Evolutionary conservation across 1,284 basidiomycete species (phyloP).

Genomic region (Fereydounia khargensis): DNA sequence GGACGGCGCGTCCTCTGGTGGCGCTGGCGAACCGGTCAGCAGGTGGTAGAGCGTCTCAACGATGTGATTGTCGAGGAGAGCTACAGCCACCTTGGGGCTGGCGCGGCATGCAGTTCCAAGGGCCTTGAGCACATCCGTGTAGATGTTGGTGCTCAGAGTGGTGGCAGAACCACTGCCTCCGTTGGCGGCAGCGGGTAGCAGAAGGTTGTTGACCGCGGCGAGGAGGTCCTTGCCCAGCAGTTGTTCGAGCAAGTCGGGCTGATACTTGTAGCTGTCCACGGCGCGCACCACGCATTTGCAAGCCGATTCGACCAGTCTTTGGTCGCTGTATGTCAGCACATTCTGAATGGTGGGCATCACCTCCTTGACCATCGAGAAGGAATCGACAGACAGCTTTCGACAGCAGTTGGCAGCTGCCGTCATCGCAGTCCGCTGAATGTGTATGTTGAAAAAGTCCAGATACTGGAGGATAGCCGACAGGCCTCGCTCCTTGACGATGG

Average conservation of each 20-base stretch:
- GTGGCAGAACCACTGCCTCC: slow-evolving; percentile 26
- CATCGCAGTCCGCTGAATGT: slow-evolving; percentile 56
- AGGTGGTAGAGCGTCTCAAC: slow-evolving; percentile 52
- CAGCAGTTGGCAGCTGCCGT: slow-evolving; percentile 53
- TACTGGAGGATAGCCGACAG: slow-evolving; percentile 53
- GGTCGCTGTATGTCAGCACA: slow-evolving; percentile 50
- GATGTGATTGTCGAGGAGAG: slow-evolving; percentile 48
- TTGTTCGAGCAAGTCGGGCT: slow-evolving; percentile 46
- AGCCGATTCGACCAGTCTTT: slow-evolving; percentile 53
- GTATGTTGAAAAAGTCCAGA: slow-evolving; percentile 56
- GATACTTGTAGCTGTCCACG: slow-evolving; percentile 41
- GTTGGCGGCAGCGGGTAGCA: slow-evolving; percentile 31
- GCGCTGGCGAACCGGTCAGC: slow-evolving; percentile 50
- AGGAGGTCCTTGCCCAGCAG: slow-evolving; percentile 37
- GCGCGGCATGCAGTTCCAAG: slow-evolving; percentile 44
- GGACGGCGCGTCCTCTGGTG: slow-evolving; percentile 7
- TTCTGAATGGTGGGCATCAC: slow-evolving; percentile 51
- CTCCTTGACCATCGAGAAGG: slow-evolving; percentile 33
- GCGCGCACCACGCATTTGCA: slow-evolving; percentile 49
- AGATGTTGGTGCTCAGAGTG: slow-evolving; percentile 31
- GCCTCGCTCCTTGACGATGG: slow-evolving; percentile 54
- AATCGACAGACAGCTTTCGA: slow-evolving; percentile 40
- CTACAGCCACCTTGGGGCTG: slow-evolving; percentile 41
- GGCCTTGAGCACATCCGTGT: slow-evolving; percentile 50
- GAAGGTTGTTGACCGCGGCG: slow-evolving; percentile 40